Evolutionary conservation across 1,284 basidiomycete genomes (phyloP), one percentile per base, ranked within the genome.

Genomic region (Melanopsichium pennsylvanicum): DNA sequence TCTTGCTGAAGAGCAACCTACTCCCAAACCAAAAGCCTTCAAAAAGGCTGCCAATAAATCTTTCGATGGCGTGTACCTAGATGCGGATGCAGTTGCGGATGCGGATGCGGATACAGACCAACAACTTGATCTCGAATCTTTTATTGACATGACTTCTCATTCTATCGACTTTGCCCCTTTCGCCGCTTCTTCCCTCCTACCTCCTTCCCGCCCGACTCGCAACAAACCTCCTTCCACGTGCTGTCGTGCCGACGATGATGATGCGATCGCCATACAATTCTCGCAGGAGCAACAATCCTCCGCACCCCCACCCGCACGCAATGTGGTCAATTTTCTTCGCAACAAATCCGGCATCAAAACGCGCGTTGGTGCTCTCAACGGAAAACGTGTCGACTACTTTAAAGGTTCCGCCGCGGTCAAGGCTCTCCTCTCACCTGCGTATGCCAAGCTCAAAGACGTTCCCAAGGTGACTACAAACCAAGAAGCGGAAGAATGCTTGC

Each of bases 321-420:
- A 67, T 40, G 55, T 80, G 4, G 74, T 77, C 57, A 70, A 76
- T 51, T 80, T 79, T 48, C 63, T 80, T 22, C 74, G 78, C 43
- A 72, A 68, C 60, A 78, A 74, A 38, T 86, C 92, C 23, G 92
- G 92, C 12, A 88, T 96, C 77, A 97, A 97, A 85, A 88, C 89
- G 54, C 87, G 91, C 66, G 88, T 90, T 4, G 95, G 95, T 32
- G 89, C 93, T 7, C 84, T 97, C 77, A 92, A 92, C 75, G 96
- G 95, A 32, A 97, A 96, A 82, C 89, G 95, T 40, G 86, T 94
- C 52, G 95, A 97, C 82, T 97, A 97, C 84, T 98, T 98, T 85
- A 97, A 95, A 85, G 95, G 79, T 18, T 72, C 69, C 6, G 56
- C 73, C 4, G 79, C 95, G 1, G 84, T 97, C 44, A 95, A 96